phyloP scores from a whole-genome alignment of 164 flowering plant species.

The Vitis riparia region DNA sequence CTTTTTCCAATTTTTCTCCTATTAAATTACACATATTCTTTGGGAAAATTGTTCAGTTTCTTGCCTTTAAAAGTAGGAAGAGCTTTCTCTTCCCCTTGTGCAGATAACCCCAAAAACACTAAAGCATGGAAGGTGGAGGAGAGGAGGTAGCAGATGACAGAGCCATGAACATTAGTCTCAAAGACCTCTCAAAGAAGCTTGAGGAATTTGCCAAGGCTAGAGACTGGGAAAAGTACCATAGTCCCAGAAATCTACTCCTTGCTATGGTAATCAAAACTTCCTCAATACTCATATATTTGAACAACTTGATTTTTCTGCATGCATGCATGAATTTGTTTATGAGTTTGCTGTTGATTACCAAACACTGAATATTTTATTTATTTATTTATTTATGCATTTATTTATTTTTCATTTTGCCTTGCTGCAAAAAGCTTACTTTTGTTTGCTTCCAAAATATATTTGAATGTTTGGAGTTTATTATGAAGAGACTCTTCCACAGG shows the following conservation, averaged over 20 bases:
- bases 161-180: slow-evolving; percentile 41
- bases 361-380: no score
- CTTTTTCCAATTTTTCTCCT: not conserved
- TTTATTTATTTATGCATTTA: no score
- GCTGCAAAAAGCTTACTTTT: no score
- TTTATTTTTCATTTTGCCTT: no score
- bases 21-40: not conserved
- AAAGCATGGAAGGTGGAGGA: slow-evolving; percentile 20
- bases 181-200: slow-evolving; percentile 52
- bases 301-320: no score
- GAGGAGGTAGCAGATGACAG: slow-evolving; percentile 10
- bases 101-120: not conserved
- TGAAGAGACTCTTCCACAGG: no score
- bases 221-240: slow-evolving; percentile 71
- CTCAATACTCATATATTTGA: not conserved
- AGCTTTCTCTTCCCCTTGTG: slow-evolving; percentile 1
- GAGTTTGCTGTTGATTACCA: no score
- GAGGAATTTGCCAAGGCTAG: slow-evolving; percentile 67
- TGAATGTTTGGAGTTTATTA: no score
- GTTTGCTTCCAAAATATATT: no score
- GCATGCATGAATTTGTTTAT: no score
- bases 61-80: slow-evolving; percentile 6
- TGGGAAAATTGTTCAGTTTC: not conserved
- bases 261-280: slow-evolving; percentile 50
- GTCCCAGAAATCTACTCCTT: slow-evolving; percentile 72